phyloP scores from a whole-genome alignment of 768 basidiomycete species.

The Tricholoma bakamatsutake region DNA sequence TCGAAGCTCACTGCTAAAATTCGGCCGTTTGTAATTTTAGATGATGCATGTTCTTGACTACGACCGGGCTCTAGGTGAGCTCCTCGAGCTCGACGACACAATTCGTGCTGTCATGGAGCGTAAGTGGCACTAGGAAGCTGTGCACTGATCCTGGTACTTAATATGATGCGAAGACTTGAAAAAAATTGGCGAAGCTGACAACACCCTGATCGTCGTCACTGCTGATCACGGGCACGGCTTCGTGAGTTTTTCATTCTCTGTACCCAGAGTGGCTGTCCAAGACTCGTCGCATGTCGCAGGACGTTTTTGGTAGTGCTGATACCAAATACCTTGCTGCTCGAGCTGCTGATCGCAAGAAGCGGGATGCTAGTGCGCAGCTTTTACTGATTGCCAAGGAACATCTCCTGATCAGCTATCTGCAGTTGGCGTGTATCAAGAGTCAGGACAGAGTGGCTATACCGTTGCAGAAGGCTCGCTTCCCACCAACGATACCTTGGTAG shows the following conservation, averaged over 20 bases:
- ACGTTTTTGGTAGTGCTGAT: constrained; percentile 29
- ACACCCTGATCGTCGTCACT: constrained; percentile 39
- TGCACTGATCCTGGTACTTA: not conserved
- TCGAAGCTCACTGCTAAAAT: not conserved
- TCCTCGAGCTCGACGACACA: constrained; percentile 40
- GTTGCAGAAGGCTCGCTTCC: constrained; percentile 31
- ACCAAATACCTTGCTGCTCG: constrained; percentile 20
- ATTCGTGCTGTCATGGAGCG: constrained; percentile 36
- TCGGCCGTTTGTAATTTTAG: constrained; percentile 11
- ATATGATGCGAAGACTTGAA: constrained; percentile 27
- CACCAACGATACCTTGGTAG: constrained; percentile 31
- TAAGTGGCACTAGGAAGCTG: constrained; percentile 13
- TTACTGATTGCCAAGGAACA: not conserved
- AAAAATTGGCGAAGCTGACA: constrained; percentile 35
- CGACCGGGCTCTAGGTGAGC: constrained; percentile 39
- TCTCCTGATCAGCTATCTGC: not conserved
- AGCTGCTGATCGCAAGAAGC: constrained; percentile 18
- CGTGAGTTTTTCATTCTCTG: constrained; percentile 17
- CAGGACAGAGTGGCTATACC: constrained; percentile 36
- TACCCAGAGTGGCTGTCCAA: not conserved
- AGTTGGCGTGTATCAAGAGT: constrained; percentile 34
- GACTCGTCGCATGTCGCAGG: constrained; percentile 17
- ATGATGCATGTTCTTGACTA: constrained; percentile 46
- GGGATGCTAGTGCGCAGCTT: constrained; percentile 13
- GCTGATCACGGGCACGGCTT: constrained; percentile 45